phyloP scores from a whole-genome alignment of 495 filamentous ascomycete species.

The Tuber aestivum region DNA sequence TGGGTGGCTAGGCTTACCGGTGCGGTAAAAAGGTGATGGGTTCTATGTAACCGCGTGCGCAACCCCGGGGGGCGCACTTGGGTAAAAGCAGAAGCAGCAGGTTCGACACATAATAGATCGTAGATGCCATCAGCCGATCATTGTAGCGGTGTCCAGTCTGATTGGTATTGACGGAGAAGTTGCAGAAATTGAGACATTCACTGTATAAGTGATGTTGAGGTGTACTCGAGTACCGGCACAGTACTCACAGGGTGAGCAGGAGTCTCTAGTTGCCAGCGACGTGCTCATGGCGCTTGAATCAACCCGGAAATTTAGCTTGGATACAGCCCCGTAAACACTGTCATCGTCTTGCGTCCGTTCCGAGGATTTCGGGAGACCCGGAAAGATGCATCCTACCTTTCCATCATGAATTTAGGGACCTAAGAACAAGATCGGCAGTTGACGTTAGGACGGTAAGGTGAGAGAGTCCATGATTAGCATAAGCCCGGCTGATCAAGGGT shows the following conservation, averaged over 20 bases:
- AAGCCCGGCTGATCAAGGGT: neutral
- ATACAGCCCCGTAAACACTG: neutral
- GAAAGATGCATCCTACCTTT: too few species aligned
- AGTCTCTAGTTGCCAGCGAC: neutral
- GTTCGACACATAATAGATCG: conserved; percentile 45
- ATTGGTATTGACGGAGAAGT: neutral
- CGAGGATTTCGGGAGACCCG: neutral
- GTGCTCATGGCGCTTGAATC: neutral
- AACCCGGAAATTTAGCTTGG: neutral
- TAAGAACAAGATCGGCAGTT: neutral
- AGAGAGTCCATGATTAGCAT: neutral
- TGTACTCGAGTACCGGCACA: too few species aligned
- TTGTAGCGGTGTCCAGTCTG: neutral
- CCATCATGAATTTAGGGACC: neutral
- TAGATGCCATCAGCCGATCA: conserved; percentile 14
- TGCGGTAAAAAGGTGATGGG: conserved; percentile 55
- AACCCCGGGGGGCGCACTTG: too few species aligned
- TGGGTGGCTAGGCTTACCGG: conserved; percentile 56
- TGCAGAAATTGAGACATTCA: neutral
- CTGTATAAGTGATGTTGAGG: neutral
- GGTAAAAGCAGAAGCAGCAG: conserved; percentile 47
- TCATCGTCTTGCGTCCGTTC: neutral
- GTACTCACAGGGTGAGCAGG: too few species aligned
- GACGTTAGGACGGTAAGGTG: neutral
- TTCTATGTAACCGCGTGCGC: conserved; percentile 53